Conservation (phyloP, 352 stramenopile species). For the Phytophthora tubulina region DNA sequence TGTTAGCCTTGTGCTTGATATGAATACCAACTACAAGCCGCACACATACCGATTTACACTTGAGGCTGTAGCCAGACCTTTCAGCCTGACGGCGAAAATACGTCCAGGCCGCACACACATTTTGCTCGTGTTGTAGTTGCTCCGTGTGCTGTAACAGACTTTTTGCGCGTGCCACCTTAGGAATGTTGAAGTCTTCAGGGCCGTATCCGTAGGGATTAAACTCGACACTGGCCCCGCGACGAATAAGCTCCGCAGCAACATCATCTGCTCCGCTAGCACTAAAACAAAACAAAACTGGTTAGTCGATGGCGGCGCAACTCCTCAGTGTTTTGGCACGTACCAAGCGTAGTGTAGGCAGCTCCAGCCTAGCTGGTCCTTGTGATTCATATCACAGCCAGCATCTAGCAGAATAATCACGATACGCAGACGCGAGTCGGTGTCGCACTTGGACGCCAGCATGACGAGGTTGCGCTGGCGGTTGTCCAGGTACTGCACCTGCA, state of each 20-base stretch:
- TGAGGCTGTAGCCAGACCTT: slow-evolving; percentile 70
- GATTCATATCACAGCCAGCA: slow-evolving; percentile 87
- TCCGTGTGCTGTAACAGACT: slow-evolving; percentile 90
- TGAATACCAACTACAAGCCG: slow-evolving; percentile 6
- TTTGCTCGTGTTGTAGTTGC: slow-evolving; percentile 85
- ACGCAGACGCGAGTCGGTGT: slow-evolving; percentile 80
- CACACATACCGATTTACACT: slow-evolving; percentile 73
- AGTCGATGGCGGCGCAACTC: not conserved
- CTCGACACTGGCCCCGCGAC: slow-evolving; percentile 70
- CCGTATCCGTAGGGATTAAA: slow-evolving; percentile 91
- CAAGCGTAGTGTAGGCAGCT: slow-evolving; percentile 90
- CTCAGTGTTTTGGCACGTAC: slow-evolving; percentile 42
- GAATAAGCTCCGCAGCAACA: slow-evolving; percentile 79
- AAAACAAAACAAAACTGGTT: slow-evolving; percentile 19
- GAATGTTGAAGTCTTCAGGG: slow-evolving; percentile 86
- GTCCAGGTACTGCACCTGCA: slow-evolving; percentile 82
- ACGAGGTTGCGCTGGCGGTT: slow-evolving; percentile 82
- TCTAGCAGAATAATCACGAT: slow-evolving; percentile 90
- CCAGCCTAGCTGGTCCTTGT: slow-evolving; percentile 85
- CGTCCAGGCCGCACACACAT: slow-evolving; percentile 79
- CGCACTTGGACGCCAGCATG: slow-evolving; percentile 86
- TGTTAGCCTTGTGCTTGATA: slow-evolving; percentile 5
- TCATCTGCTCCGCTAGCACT: slow-evolving; percentile 80
- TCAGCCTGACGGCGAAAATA: slow-evolving; percentile 83
- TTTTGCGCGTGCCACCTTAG: slow-evolving; percentile 81